phyloP scores from a whole-genome alignment of 202 grass and related monocot genomes.

The Panicum hallii region DNA sequence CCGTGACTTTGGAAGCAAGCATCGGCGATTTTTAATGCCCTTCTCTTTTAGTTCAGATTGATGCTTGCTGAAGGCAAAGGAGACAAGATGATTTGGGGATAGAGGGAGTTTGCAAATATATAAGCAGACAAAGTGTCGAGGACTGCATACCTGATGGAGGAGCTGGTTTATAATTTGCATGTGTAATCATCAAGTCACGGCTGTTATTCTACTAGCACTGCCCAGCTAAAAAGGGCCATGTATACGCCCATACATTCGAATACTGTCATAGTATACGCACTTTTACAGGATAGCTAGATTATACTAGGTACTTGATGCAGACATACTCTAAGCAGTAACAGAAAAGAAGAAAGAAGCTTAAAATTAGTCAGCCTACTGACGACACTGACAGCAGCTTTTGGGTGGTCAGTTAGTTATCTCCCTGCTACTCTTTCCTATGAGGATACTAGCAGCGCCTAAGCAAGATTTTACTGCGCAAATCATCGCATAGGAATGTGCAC shows the following conservation, averaged over 20 bases:
- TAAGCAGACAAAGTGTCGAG: slow-evolving; percentile 24
- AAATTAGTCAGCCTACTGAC: no score
- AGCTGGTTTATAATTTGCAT: slow-evolving; percentile 14
- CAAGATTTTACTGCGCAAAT: slow-evolving; percentile 48
- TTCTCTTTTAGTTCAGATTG: slow-evolving; percentile 42
- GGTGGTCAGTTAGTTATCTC: slow-evolving; percentile 44
- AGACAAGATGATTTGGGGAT: slow-evolving; percentile 55
- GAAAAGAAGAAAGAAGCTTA: not conserved
- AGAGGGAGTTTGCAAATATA: slow-evolving; percentile 15
- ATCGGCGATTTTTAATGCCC: slow-evolving; percentile 8
- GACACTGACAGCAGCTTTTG: slow-evolving; percentile 44
- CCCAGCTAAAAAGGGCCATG: not conserved
- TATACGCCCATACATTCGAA: not conserved
- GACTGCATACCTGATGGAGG: slow-evolving; percentile 34
- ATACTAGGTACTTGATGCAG: slow-evolving; percentile 6
- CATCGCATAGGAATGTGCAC: slow-evolving; percentile 38
- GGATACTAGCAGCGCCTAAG: slow-evolving; percentile 34
- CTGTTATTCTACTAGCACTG: slow-evolving; percentile 28
- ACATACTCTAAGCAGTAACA: not conserved
- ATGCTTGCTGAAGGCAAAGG: slow-evolving; percentile 55
- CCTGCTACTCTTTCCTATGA: slow-evolving; percentile 41
- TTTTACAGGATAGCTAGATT: slow-evolving; percentile 27
- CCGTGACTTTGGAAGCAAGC: slow-evolving; percentile 61
- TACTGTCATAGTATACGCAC: not conserved
- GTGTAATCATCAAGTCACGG: slow-evolving; percentile 40